A percentile compares a stretch with the other conserved stretches of the same genome.
Conservation (phyloP, 1,284 basidiomycete species). For the Neonothopanus nambi region DNA sequence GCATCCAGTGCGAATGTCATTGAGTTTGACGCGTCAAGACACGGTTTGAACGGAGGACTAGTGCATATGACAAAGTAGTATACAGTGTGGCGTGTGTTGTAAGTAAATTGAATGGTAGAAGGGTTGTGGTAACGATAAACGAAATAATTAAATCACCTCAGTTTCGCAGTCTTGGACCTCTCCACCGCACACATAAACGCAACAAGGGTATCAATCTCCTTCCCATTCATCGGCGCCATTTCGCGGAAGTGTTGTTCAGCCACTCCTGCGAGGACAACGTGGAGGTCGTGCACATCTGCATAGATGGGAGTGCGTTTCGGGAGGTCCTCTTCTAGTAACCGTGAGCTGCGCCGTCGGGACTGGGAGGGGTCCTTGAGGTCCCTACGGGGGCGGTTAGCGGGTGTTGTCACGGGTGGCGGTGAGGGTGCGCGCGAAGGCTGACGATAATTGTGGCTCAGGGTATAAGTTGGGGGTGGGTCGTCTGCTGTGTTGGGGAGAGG, state of each 20-base stretch:
- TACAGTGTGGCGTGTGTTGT: no score
- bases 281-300: slow-evolving; percentile 66
- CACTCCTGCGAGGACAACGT: slow-evolving; percentile 61
- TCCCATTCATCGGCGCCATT: slow-evolving; percentile 49
- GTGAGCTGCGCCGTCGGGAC: slow-evolving; percentile 62
- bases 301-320: slow-evolving; percentile 59
- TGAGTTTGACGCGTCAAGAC: no score
- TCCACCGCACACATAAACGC: slow-evolving; percentile 71
- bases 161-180: slow-evolving; percentile 53
- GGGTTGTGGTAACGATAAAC: background rate
- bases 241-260: slow-evolving; percentile 71
- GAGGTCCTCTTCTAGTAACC: slow-evolving; percentile 51
- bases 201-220: slow-evolving; percentile 75
- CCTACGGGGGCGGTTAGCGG: slow-evolving; percentile 68
- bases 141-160: slow-evolving; percentile 10
- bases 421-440: slow-evolving; percentile 48
- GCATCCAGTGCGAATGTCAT: no score
- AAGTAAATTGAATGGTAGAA: background rate
- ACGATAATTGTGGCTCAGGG: slow-evolving; percentile 40
- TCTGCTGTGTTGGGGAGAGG: slow-evolving; percentile 66
- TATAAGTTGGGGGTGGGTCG: slow-evolving; percentile 67
- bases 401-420: slow-evolving; percentile 44
- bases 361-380: slow-evolving; percentile 44
- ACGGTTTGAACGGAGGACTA: no score
- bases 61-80: no score